Evolutionary conservation across 768 basidiomycete genomes (phyloP).

Genomic region (Podaxis carcinomalis): DNA sequence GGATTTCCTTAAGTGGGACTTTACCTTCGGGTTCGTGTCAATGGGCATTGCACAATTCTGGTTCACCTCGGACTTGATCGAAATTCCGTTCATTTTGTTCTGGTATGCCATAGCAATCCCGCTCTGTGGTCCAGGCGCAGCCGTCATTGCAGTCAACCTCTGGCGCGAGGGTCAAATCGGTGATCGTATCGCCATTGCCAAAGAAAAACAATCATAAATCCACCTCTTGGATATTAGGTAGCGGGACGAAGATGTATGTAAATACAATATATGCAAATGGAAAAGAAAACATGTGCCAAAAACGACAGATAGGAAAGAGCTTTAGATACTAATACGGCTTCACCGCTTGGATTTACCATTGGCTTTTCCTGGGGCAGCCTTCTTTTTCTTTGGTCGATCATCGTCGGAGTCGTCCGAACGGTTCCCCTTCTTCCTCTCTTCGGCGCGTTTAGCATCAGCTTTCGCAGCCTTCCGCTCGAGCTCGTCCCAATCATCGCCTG

Average conservation of each 20-base stretch:
- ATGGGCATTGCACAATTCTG: constrained; percentile 44
- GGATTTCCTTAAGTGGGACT: constrained; percentile 52
- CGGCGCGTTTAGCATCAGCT: constrained; percentile 50
- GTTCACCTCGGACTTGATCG: constrained; percentile 33
- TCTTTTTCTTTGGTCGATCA: constrained; percentile 45
- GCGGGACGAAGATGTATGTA: constrained; percentile 6
- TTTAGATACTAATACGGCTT: constrained; percentile 17
- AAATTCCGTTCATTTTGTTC: constrained; percentile 28
- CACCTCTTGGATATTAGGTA: background rate
- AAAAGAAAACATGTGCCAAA: constrained; percentile 8
- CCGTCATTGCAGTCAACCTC: constrained; percentile 40
- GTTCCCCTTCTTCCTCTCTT: constrained; percentile 31
- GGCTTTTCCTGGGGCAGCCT: constrained; percentile 30
- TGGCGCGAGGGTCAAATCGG: constrained; percentile 39
- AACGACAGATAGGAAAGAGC: background rate
- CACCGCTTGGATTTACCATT: constrained; percentile 37
- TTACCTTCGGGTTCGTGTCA: constrained; percentile 33
- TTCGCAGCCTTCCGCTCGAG: constrained; percentile 88
- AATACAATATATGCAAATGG: constrained; percentile 9
- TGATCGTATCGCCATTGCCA: constrained; percentile 2
- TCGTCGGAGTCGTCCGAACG: constrained; percentile 53
- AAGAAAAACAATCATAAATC: constrained; percentile 6
- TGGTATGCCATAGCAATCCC: constrained; percentile 43
- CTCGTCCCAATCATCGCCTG: constrained; percentile 95
- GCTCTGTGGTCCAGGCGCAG: constrained; percentile 47